phyloP scores from a whole-genome alignment of 169 alveolate genomes.

The Amoebophrya sp. region DNA sequence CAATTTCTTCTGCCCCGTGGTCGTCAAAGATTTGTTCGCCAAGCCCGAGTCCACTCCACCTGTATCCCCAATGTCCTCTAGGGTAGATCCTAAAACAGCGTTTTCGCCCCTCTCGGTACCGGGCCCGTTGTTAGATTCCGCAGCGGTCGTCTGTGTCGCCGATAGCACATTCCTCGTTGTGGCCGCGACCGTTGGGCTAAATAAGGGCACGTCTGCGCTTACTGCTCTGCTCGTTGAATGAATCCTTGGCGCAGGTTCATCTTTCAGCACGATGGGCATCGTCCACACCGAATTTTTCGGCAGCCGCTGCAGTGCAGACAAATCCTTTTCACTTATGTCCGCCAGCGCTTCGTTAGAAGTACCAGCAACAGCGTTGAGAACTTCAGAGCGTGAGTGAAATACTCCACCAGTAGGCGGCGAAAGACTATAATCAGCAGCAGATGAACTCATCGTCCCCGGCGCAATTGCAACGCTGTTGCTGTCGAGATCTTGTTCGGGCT shows the following conservation, averaged over 20 bases:
- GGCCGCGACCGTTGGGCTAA: too few relatives aligned
- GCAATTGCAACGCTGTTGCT: background rate
- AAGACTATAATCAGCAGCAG: background rate
- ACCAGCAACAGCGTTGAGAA: too few relatives aligned
- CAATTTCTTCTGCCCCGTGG: background rate
- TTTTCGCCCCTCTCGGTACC: background rate
- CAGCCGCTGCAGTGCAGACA: background rate
- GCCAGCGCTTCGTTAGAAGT: background rate
- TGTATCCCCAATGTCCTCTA: background rate
- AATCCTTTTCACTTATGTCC: background rate
- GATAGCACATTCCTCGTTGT: too few relatives aligned
- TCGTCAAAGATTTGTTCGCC: background rate
- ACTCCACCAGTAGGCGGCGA: too few relatives aligned
- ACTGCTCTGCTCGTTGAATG: too few relatives aligned
- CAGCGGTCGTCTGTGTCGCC: too few relatives aligned
- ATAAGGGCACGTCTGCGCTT: too few relatives aligned
- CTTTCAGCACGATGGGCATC: background rate
- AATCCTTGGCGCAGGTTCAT: too few relatives aligned
- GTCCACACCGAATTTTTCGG: background rate
- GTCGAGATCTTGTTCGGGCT: too few relatives aligned
- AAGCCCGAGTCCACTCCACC: background rate
- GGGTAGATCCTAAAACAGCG: background rate
- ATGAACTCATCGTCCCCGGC: background rate
- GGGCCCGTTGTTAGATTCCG: too few relatives aligned
- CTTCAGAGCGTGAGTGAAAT: too few relatives aligned